phyloP scores from a whole-genome alignment of 441 rosid species.

The Gossypium schwendimanii region DNA sequence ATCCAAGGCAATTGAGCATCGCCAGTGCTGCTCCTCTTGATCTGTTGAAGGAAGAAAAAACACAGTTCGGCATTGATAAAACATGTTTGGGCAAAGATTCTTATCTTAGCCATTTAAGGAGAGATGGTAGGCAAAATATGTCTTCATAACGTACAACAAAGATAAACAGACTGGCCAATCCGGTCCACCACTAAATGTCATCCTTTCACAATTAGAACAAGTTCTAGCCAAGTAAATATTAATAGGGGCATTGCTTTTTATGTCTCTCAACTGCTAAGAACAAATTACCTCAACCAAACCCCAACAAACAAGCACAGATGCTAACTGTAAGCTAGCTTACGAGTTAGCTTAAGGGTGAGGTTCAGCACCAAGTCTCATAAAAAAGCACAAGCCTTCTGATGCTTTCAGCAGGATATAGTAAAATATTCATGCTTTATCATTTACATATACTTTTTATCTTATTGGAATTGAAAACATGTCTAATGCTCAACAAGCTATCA shows the following conservation, averaged over 20 bases:
- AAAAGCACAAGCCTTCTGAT: background rate
- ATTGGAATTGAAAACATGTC: background rate
- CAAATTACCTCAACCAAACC: background rate
- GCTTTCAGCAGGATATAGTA: background rate
- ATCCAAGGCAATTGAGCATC: background rate
- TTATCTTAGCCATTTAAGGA: background rate
- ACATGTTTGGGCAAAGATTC: background rate
- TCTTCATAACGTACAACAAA: background rate
- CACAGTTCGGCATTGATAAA: background rate
- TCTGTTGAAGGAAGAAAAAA: slow-evolving; percentile 18
- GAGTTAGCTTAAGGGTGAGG: background rate
- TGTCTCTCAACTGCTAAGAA: background rate
- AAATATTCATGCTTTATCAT: background rate
- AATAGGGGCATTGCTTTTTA: background rate
- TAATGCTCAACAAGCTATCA: background rate
- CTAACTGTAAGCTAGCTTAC: background rate
- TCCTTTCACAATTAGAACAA: background rate
- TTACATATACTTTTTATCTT: background rate
- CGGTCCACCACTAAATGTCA: background rate
- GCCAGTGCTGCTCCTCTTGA: slow-evolving; percentile 22
- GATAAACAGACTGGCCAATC: background rate
- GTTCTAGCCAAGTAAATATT: background rate
- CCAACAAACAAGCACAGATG: background rate
- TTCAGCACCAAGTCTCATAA: background rate
- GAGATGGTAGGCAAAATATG: background rate